Conservation (phyloP, 148 eudicot species). For the Silene uniflora region DNA sequence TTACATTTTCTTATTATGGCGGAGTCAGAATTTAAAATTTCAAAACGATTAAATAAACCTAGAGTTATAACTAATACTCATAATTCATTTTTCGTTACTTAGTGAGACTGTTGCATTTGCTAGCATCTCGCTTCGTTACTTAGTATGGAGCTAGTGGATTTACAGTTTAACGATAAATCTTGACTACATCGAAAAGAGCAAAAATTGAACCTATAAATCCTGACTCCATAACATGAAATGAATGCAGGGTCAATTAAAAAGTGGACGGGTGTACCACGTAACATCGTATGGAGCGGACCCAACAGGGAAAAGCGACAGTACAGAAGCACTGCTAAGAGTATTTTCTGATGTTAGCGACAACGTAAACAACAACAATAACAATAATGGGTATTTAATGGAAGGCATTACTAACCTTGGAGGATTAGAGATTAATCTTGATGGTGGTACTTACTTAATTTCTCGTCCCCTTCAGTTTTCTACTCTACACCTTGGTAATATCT, state of each 20-base stretch:
- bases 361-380: conserved; percentile 17
- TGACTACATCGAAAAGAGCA: no score
- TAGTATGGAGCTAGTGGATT: no score
- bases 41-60: no score
- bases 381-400: conserved; percentile 35
- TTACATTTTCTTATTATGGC: no score
- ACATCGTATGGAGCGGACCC: conserved; percentile 86
- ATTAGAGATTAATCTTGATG: conserved; percentile 55
- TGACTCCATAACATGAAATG: not conserved
- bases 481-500: conserved; percentile 53
- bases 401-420: conserved; percentile 75
- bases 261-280: conserved; percentile 49
- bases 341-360: conserved; percentile 51
- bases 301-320: conserved; percentile 65
- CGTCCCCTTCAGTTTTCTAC: conserved; percentile 57
- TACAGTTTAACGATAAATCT: no score
- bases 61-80: no score
- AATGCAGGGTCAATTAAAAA: conserved; percentile 15
- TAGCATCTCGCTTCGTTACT: no score
- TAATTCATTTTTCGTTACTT: no score
- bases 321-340: conserved; percentile 47
- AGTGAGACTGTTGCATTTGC: no score
- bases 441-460: conserved; percentile 67
- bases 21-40: no score
- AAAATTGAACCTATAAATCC: no score